Percentiles rank a stretch among this genome's conserved stretches.
phyloP scores from a whole-genome alignment of 306 rosid species.

The Lathyrus sativus region DNA sequence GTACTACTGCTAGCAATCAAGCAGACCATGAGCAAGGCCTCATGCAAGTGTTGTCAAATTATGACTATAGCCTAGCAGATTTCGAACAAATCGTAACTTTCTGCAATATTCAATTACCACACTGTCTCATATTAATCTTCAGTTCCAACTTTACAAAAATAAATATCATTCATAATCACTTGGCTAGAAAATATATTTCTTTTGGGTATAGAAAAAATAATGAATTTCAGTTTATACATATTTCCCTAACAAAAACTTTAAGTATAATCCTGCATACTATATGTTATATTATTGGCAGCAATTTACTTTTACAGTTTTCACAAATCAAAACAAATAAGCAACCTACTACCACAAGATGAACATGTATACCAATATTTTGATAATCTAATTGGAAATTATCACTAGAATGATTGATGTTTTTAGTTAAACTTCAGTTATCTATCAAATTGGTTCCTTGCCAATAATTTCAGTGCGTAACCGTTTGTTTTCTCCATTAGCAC shows the following conservation, averaged over 20 bases:
- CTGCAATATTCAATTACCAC: neutral
- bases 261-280: too few species aligned
- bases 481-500: too few species aligned
- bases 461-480: too few species aligned
- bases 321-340: neutral
- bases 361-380: neutral
- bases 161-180: neutral
- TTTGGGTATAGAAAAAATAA: too few species aligned
- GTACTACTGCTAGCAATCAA: slow-evolving; percentile 6
- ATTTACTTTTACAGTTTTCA: too few species aligned
- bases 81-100: neutral
- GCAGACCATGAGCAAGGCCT: neutral
- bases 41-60: neutral
- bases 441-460: neutral
- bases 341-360: neutral
- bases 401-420: slow-evolving; percentile 18
- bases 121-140: neutral
- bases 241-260: too few species aligned
- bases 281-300: too few species aligned
- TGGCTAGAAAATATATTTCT: neutral
- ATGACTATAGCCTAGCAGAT: neutral
- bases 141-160: neutral
- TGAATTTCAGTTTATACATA: too few species aligned
- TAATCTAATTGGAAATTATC: neutral
- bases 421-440: slow-evolving; percentile 18